Conservation (phyloP, 495 filamentous ascomycete species). For the Cercophora newfieldiana region DNA sequence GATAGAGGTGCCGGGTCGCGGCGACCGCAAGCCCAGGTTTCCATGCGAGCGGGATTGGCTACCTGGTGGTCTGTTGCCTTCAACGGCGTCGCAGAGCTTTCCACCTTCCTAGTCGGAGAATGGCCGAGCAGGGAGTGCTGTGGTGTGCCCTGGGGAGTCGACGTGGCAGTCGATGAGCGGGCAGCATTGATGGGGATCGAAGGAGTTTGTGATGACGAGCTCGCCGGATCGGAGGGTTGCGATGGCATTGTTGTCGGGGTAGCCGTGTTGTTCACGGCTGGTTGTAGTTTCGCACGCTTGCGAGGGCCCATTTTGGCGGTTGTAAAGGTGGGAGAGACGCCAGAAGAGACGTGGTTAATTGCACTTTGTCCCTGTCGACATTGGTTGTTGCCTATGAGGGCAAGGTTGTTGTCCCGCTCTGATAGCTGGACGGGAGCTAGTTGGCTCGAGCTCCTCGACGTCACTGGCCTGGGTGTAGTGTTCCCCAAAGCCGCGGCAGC, state of each 20-base stretch:
- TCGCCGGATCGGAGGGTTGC: slow-evolving; percentile 20
- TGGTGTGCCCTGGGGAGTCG: slow-evolving; percentile 15
- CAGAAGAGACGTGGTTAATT: not conserved
- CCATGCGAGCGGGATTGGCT: slow-evolving; percentile 8
- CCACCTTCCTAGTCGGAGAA: not conserved
- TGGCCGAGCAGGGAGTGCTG: slow-evolving; percentile 8
- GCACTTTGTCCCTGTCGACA: slow-evolving; percentile 4
- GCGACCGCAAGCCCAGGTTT: not conserved
- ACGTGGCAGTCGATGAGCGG: slow-evolving; percentile 6
- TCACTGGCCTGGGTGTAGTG: slow-evolving; percentile 5
- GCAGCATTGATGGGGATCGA: slow-evolving; percentile 4
- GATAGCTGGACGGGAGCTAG: not conserved
- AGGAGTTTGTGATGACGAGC: slow-evolving; percentile 9
- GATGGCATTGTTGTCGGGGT: slow-evolving; percentile 18
- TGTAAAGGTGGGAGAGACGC: not conserved
- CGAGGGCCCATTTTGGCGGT: slow-evolving; percentile 54
- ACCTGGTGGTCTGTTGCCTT: slow-evolving; percentile 21
- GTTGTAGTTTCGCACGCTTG: slow-evolving; percentile 64
- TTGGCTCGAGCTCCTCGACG: slow-evolving; percentile 15
- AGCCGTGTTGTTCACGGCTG: slow-evolving; percentile 44
- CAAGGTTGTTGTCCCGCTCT: not conserved
- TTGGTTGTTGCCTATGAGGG: not conserved
- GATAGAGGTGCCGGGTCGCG: not conserved
- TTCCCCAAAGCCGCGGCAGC: slow-evolving; percentile 10
- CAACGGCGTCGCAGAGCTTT: not conserved